Evolutionary conservation across 1,139 yeast genomes (phyloP), one percentile per base, ranked within the genome.

Genomic region (Diutina mesorugosa): DNA sequence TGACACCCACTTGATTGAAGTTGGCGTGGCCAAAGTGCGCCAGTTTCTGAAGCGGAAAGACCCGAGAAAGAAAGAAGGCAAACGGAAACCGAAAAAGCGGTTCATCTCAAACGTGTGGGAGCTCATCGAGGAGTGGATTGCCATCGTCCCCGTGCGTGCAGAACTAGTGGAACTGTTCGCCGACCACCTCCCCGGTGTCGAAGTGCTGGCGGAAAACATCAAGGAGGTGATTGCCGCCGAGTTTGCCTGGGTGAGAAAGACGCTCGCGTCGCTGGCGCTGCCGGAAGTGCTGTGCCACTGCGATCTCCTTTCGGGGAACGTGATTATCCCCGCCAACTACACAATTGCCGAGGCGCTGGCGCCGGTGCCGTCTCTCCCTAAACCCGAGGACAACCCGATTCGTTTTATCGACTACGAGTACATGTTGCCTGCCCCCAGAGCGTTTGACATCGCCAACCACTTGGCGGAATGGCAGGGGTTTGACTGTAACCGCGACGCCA

Each of bases 391-490:
- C 21, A 78, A 78, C 59, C 84, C 84, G 2, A 76, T 85, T 18
- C 76, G 82, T 32, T 86, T 87, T 64, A 87, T 87, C 56, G 95
- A 87, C 66, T 87, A 87, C 65, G 95, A 87, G 69, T 87, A 87
- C 65, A 83, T 88, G 79, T 76, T 85, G 64, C 87, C 88, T 3
- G 89, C 90, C 1, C 91, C 95, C 1, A 70, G 93, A 58, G 93
- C 89, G 0, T 87, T 86, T 66, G 95, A 87, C 66, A 81, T 87
- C 28, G 90, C 95, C n/a, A 87, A 87, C 66, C 95, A 87, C 68
- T 82, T 87, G 62, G 85, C 87, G 66, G 95, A 87, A 69, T 87
- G 93, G 93, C 95, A 87, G 66, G 95, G 95, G 1, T 86, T 85
- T 63, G 83, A 84, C 60, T 87, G 95, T 67, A 81, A 83, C 60